Base-by-base conservation (phyloP, 495 filamentous ascomycete species). In the Neurospora tetraspora region DNA sequence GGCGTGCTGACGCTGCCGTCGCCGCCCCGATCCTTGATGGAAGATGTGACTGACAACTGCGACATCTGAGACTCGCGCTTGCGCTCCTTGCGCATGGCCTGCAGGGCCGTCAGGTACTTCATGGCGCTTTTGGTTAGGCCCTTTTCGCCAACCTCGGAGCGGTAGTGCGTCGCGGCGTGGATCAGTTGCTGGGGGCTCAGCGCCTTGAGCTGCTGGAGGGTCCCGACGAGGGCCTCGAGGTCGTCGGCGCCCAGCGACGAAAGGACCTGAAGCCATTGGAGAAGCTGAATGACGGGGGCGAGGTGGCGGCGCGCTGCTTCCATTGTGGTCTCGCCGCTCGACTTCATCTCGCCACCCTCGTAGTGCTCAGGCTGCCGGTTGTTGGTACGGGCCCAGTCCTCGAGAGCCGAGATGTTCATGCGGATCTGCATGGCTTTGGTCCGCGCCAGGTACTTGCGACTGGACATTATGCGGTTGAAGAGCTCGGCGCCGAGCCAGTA, bases 341-440 rank as follows among this genome's bases (percentile, higher is more conserved):
- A 88, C 5, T 86, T 90, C 81, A 91, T 94, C 39, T 94, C 92
- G 10, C 95, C 96, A 72, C 93, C 91, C 79, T 99, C 96, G 77
- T 93, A 98, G 79, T 98, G 96, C 79, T 97, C 96, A 9, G 96
- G 94, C 75, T 96, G 89, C 18, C 96, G 89, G 77, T 97, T 98
- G 81, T 98, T 99, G 36, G 87, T 84, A 16, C 94, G 87, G 2
- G 95, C 96, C 96, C 96, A 99, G 78, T 99, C 96, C 80, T 99
- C 96, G 59, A 99, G 85, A 3, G 88, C 89, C 5, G 96, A 98
- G 36, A 98, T 90, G 79, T 99, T 99, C 93, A 99, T 97, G 73
- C 96, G 93, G 73, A 99, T 98, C 77, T 99, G 96, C 96, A 99
- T 98, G 7, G 96, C 96, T 80, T 99, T 99, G 16, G 96, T 99